These are phyloP conservation scores for Syncephalastrum racemosum DNA, from an alignment of 371 early-diverging fungal genomes.

Conservation along the genomic window DNA sequence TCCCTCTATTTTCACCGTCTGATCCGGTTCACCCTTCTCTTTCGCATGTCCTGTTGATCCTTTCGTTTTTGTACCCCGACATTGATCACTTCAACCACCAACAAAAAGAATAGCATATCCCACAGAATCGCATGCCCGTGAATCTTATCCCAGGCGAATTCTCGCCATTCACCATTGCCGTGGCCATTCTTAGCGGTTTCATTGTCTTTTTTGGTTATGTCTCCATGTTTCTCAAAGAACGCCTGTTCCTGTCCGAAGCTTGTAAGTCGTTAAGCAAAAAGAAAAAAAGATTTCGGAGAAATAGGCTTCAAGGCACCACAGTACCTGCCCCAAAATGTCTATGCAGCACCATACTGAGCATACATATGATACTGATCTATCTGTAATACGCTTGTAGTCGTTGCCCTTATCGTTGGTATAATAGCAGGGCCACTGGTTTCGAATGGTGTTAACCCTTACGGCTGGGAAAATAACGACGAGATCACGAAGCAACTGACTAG, in stretches of 20 bases:
- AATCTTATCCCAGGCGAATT: slow-evolving; percentile 49
- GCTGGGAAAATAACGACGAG: slow-evolving; percentile 48
- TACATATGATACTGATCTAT: no score
- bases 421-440: slow-evolving; percentile 75
- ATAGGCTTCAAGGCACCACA: no score
- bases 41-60: no score
- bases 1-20: no score
- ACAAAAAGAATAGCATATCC: no score
- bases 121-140: slow-evolving; percentile 13
- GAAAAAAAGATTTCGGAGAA: background rate
- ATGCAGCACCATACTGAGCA: no score
- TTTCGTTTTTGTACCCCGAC: no score
- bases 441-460: slow-evolving; percentile 61
- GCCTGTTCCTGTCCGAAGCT: slow-evolving; percentile 89
- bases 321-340: no score
- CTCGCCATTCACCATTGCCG: slow-evolving; percentile 48
- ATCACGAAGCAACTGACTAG: slow-evolving; percentile 74
- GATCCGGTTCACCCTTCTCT: no score
- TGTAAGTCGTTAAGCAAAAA: slow-evolving; percentile 45
- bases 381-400: slow-evolving; percentile 41
- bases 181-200: slow-evolving; percentile 78
- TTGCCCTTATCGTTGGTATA: slow-evolving; percentile 89
- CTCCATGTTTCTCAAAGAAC: slow-evolving; percentile 90
- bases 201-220: slow-evolving; percentile 85
- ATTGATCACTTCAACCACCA: no score